Evolutionary conservation across 169 alveolate genomes (phyloP).

Genomic region (Cryptosporidium andersoni): DNA sequence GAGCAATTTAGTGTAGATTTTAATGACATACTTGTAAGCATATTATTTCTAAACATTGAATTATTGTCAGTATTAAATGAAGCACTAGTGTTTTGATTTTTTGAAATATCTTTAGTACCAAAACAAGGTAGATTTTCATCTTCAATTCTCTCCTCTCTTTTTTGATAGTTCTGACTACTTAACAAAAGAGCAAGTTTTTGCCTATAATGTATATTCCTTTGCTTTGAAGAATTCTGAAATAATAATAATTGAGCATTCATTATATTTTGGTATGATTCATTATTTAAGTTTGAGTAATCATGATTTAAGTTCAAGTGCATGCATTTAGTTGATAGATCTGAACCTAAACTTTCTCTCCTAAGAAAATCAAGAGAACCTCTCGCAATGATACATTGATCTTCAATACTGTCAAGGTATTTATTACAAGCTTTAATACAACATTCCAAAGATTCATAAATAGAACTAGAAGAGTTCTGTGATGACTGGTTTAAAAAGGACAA

Average conservation of each 20-base stretch:
- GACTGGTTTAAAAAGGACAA: not conserved
- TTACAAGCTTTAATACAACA: constrained; percentile 1
- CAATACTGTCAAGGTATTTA: constrained; percentile 46
- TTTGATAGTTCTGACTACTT: not conserved
- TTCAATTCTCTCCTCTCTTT: not conserved
- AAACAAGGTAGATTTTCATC: not conserved
- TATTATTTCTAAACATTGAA: not conserved
- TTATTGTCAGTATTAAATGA: not conserved
- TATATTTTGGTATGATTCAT: not conserved
- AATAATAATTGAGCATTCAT: constrained; percentile 15
- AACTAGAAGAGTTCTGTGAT: not conserved
- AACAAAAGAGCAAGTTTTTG: constrained; percentile 18
- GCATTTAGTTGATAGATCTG: not conserved
- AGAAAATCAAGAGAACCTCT: constrained; percentile 31
- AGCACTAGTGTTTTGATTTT: not conserved
- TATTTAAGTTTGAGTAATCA: no score
- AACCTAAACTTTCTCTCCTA: constrained; percentile 24
- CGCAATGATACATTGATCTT: constrained; percentile 36
- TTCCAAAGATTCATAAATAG: not conserved
- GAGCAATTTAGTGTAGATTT: no score
- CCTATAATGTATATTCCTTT: constrained; percentile 49
- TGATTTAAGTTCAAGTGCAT: not conserved
- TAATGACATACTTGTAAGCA: no score
- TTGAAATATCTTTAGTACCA: not conserved
- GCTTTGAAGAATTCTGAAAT: constrained; percentile 5